phyloP scores from a whole-genome alignment of 441 rosid genomes.

The Populus hybrid region DNA sequence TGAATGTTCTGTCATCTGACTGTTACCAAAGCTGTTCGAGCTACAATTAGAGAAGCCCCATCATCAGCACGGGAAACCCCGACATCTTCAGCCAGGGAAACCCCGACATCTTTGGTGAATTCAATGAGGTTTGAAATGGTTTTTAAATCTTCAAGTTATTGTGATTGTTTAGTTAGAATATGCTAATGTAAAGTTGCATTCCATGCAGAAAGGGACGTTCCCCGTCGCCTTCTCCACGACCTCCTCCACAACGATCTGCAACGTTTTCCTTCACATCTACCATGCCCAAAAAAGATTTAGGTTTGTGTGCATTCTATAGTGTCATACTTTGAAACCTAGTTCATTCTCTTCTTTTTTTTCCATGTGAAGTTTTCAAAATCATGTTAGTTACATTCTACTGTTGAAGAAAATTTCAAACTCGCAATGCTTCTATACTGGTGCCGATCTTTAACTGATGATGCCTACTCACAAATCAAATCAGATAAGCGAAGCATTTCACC shows the following conservation, averaged over 20 bases:
- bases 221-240: slow-evolving; percentile 49
- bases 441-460: slow-evolving; percentile 4
- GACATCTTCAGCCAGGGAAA: slow-evolving; percentile 31
- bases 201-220: slow-evolving; percentile 62
- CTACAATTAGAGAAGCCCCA: slow-evolving; percentile 66
- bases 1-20: slow-evolving; percentile 17
- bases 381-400: not conserved
- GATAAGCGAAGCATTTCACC: slow-evolving; percentile 72
- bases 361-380: not conserved
- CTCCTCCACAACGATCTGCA: slow-evolving; percentile 63
- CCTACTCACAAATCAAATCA: slow-evolving; percentile 32
- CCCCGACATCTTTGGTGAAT: slow-evolving; percentile 24
- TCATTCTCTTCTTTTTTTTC: not conserved
- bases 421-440: not conserved
- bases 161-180: not conserved
- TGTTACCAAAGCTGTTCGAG: slow-evolving; percentile 59
- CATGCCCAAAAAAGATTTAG: slow-evolving; percentile 53
- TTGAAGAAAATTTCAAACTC: not conserved
- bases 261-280: slow-evolving; percentile 76
- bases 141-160: not conserved
- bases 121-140: slow-evolving; percentile 43
- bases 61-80: slow-evolving; percentile 50
- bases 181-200: not conserved
- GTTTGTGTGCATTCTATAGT: slow-evolving; percentile 25
- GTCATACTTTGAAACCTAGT: not conserved